Percentiles rank a stretch among this genome's conserved stretches.
These are phyloP conservation scores for Mycosphaerella sp. DNA, from an alignment of 2,329 filamentous ascomycete genomes.

Conservation along the genomic window DNA sequence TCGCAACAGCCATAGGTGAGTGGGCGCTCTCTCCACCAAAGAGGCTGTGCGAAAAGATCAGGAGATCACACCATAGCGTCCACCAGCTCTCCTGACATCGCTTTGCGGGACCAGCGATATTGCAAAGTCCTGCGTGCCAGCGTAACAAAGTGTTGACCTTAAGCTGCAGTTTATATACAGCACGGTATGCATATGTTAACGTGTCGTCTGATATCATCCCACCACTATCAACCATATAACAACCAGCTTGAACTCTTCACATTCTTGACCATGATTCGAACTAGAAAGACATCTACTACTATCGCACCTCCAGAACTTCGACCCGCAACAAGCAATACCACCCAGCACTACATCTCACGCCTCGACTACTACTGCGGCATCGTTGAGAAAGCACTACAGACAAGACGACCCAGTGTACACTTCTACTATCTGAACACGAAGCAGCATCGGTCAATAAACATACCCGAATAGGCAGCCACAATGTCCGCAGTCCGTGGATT, in stretches of 20 bases:
- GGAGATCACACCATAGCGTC: conserved; percentile 6
- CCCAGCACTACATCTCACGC: background rate
- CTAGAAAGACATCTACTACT: conserved; percentile 3
- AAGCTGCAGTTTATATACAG: conserved; percentile 11
- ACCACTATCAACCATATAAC: conserved; percentile 8
- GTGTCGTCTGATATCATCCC: conserved; percentile 3
- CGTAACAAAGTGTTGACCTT: background rate
- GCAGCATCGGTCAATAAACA: background rate
- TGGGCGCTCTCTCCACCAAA: background rate
- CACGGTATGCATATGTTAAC: conserved; percentile 1
- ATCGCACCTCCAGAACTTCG: background rate
- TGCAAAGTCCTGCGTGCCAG: conserved; percentile 3
- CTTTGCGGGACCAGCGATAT: background rate
- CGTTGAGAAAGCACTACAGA: conserved; percentile 12
- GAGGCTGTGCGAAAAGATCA: conserved; percentile 1
- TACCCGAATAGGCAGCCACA: conserved; percentile 1
- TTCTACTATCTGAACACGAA: conserved; percentile 11
- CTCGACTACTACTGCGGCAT: conserved; percentile 11
- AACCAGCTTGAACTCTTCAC: background rate
- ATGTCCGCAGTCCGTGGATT: conserved; percentile 11
- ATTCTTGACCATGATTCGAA: conserved; percentile 7
- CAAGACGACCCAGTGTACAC: conserved; percentile 10
- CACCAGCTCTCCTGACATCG: conserved; percentile 4
- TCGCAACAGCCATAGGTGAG: background rate
- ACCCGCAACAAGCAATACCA: background rate